A percentile compares a stretch with the other conserved stretches of the same genome.
Evolutionary conservation across 2,329 filamentous ascomycete genomes (phyloP).

Genomic region (Hymenoscyphus repandus): DNA sequence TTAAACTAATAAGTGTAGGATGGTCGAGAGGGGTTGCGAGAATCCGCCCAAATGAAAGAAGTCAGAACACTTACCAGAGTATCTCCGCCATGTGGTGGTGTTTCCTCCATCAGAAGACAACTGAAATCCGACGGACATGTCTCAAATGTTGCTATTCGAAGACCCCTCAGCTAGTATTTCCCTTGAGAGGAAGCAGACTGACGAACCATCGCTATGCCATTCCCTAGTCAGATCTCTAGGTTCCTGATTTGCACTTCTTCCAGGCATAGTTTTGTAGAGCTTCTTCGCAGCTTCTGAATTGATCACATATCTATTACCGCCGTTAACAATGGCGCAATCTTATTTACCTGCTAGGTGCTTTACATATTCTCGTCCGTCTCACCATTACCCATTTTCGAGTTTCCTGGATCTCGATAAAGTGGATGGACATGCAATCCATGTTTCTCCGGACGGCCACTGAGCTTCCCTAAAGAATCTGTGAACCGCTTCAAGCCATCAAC

Average conservation of each 20-base stretch:
- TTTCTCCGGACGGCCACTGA: slow-evolving; percentile 47
- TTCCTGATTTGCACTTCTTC: slow-evolving; percentile 22
- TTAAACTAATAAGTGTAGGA: too few species aligned
- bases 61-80: slow-evolving; percentile 38
- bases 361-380: slow-evolving; percentile 35
- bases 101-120: slow-evolving; percentile 38
- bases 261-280: slow-evolving; percentile 40
- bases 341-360: slow-evolving; percentile 3
- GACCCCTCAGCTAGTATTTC: not conserved
- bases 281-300: slow-evolving; percentile 49
- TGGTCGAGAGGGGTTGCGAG: too few species aligned
- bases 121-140: slow-evolving; percentile 42
- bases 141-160: slow-evolving; percentile 37
- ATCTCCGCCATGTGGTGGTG: slow-evolving; percentile 44
- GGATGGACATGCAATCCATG: slow-evolving; percentile 53
- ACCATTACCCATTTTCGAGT: slow-evolving; percentile 34
- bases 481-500: slow-evolving; percentile 40
- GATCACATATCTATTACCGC: slow-evolving; percentile 39
- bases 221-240: slow-evolving; percentile 31
- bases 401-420: slow-evolving; percentile 37
- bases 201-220: slow-evolving; percentile 34
- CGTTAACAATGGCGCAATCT: too few species aligned
- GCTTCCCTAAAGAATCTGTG: slow-evolving; percentile 50
- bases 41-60: too few species aligned
- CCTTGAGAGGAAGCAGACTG: slow-evolving; percentile 6